These are phyloP conservation scores for Penstemon davidsonii DNA, from an alignment of 257 asterid species.

Conservation along the genomic window DNA sequence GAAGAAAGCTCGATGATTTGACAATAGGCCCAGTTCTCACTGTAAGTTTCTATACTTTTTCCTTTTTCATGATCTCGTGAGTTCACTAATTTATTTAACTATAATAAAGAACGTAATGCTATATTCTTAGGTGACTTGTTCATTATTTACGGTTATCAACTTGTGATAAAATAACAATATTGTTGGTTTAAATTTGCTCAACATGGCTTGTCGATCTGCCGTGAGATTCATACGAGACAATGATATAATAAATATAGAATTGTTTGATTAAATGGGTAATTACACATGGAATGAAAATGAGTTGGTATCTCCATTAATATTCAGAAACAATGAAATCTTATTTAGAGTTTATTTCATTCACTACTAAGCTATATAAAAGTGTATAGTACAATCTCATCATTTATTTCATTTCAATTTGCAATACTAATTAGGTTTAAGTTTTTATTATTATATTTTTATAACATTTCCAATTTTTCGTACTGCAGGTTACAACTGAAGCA, in stretches of 20 bases:
- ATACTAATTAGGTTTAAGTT: too few relatives aligned
- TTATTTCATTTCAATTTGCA: too few relatives aligned
- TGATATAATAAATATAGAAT: not conserved
- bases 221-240: not conserved
- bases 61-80: not conserved
- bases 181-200: not conserved
- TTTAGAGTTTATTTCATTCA: too few relatives aligned
- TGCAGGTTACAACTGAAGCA: constrained; percentile 78
- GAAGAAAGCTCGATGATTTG: constrained; percentile 82
- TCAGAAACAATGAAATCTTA: too few relatives aligned
- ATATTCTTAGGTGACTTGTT: not conserved
- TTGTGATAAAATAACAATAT: not conserved
- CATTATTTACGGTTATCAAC: too few relatives aligned
- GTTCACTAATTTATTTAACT: not conserved
- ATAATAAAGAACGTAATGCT: not conserved
- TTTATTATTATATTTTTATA: too few relatives aligned
- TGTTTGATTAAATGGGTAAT: not conserved
- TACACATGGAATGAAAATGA: too few relatives aligned
- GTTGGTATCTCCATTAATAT: too few relatives aligned
- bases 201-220: not conserved
- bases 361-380: too few relatives aligned
- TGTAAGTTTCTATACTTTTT: constrained; percentile 39
- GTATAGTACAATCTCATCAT: too few relatives aligned
- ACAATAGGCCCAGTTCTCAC: constrained; percentile 96
- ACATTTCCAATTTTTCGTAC: not conserved